phyloP scores from a whole-genome alignment of 257 asterid species.

The Striga asiatica region DNA sequence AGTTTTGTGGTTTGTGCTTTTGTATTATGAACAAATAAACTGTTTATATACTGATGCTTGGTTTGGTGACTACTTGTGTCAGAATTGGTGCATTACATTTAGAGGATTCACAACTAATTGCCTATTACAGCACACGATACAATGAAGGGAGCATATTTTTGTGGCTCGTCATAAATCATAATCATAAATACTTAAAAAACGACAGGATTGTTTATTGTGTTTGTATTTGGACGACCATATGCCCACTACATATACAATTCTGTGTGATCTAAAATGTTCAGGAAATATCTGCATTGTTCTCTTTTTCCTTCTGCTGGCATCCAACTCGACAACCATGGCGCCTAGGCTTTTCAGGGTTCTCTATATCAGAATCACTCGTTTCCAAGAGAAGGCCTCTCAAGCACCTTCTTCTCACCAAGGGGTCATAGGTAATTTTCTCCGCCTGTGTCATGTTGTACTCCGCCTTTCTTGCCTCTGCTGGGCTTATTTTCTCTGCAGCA shows the following conservation, averaged over 20 bases:
- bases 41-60: conserved; percentile 10
- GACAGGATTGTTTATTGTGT: too few species aligned
- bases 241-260: too few species aligned
- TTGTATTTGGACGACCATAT: conserved; percentile 14
- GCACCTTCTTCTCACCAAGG: conserved; percentile 68
- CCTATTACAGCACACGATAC: background rate
- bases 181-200: conserved; percentile 7
- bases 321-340: conserved; percentile 73
- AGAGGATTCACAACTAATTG: conserved; percentile 1
- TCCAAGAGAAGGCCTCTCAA: conserved; percentile 62
- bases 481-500: conserved; percentile 10
- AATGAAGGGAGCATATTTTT: background rate
- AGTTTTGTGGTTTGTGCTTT: conserved; percentile 4
- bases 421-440: conserved; percentile 41
- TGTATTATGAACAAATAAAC: conserved; percentile 9
- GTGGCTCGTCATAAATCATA: background rate
- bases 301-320: conserved; percentile 24
- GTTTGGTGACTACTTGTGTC: background rate
- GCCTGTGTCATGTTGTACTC: conserved; percentile 30
- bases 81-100: background rate
- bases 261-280: too few species aligned
- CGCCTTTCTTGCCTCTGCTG: conserved; percentile 30
- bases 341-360: conserved; percentile 43
- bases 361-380: conserved; percentile 62
- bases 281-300: conserved; percentile 17